phyloP scores from a whole-genome alignment of 345 rosid species.

The Erysimum cheiranthoides region DNA sequence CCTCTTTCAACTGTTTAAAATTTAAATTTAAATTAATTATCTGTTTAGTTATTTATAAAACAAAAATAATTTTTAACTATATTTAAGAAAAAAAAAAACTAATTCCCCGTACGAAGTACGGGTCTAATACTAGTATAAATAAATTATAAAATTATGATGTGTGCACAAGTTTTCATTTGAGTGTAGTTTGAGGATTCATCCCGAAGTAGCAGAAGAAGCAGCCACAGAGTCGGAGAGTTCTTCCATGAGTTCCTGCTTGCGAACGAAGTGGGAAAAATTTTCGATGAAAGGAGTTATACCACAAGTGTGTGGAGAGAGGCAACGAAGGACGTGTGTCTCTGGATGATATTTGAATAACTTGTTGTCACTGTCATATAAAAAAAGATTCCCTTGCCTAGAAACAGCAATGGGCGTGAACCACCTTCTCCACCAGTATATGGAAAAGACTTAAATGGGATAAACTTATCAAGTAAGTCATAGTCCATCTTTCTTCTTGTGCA shows the following conservation, averaged over 20 bases:
- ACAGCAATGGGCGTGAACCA: neutral
- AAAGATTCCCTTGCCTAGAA: neutral
- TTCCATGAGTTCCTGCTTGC: conserved; percentile 67
- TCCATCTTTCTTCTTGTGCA: neutral
- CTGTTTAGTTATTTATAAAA: too few species aligned
- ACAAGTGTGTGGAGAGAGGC: too few species aligned
- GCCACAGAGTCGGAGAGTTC: conserved; percentile 79
- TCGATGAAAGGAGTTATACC: too few species aligned
- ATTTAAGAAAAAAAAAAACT: too few species aligned
- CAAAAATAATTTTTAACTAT: too few species aligned
- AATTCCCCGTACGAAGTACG: too few species aligned
- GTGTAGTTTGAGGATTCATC: conserved; percentile 41
- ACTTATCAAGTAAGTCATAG: neutral
- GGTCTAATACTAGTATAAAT: too few species aligned
- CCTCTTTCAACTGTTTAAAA: too few species aligned
- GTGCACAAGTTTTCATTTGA: conserved; percentile 22
- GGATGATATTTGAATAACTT: neutral
- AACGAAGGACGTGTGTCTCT: neutral
- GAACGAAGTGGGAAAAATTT: too few species aligned
- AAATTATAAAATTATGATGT: neutral
- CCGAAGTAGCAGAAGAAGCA: conserved; percentile 37
- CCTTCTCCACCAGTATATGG: too few species aligned
- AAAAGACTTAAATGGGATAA: neutral
- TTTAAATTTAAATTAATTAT: too few species aligned
- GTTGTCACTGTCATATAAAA: neutral